Percentiles rank a stretch among this genome's conserved stretches.
phyloP scores from a whole-genome alignment of 2,329 filamentous ascomycete genomes.

The Calonectria ilicicola region DNA sequence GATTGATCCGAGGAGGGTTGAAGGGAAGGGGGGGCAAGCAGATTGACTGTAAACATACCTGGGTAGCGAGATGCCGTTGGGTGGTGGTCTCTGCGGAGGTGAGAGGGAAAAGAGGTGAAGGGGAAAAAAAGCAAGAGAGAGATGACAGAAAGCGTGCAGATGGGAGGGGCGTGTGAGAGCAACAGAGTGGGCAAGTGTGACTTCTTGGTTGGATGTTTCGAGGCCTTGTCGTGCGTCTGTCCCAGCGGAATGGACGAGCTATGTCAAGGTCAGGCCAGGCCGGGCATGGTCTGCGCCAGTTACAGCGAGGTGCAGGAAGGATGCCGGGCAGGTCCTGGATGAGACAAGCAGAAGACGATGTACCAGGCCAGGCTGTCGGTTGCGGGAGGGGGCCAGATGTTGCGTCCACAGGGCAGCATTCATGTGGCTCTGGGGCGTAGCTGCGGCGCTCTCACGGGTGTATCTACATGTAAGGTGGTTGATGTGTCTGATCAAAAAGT shows the following conservation, averaged over 20 bases:
- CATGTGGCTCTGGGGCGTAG: conserved; percentile 24
- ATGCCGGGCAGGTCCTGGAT: conserved; percentile 5
- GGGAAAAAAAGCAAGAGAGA: neutral
- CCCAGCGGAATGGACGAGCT: conserved; percentile 38
- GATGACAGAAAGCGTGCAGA: conserved; percentile 9
- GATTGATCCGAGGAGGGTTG: neutral
- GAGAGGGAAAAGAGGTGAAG: conserved; percentile 9
- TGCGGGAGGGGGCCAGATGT: conserved; percentile 13
- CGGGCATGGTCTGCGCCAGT: conserved; percentile 30
- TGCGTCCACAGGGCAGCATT: conserved; percentile 8
- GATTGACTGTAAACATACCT: neutral
- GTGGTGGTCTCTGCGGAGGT: neutral
- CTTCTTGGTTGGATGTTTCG: conserved; percentile 15
- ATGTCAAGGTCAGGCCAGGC: conserved; percentile 39
- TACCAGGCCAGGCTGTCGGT: conserved; percentile 21
- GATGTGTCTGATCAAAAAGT: neutral
- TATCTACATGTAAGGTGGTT: conserved; percentile 18
- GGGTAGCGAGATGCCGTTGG: conserved; percentile 3
- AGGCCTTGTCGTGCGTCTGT: conserved; percentile 27
- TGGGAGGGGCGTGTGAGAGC: conserved; percentile 19
- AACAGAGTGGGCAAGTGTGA: neutral
- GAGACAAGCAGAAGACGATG: conserved; percentile 9
- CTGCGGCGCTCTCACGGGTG: conserved; percentile 13
- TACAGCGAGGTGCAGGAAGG: conserved; percentile 18
- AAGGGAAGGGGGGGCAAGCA: neutral